phyloP scores from a whole-genome alignment of 2,329 filamentous ascomycete species.

The Harringtonia aguacate region DNA sequence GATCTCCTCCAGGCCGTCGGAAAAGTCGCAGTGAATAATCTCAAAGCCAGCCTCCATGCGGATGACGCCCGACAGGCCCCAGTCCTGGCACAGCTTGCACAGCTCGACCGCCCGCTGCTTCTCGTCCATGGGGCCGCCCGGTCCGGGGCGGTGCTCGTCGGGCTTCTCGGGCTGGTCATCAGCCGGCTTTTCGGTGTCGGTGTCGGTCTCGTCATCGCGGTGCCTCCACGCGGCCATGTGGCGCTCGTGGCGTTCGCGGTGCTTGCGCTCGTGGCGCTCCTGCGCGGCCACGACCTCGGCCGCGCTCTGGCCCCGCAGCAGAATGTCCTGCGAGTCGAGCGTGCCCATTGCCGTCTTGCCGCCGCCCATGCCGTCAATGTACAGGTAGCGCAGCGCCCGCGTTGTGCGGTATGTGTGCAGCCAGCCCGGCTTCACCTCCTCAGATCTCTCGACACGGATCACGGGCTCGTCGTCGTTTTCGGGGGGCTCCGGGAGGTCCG shows the following conservation, averaged over 20 bases:
- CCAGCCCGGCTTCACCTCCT: too few relatives aligned
- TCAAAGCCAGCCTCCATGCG: slow-evolving; percentile 5
- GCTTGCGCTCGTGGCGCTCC: too few relatives aligned
- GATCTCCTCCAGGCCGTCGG: slow-evolving; percentile 2
- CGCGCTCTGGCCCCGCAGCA: slow-evolving; percentile 19
- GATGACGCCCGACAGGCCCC: slow-evolving; percentile 3
- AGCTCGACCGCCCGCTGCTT: slow-evolving; percentile 1
- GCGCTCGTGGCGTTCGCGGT: too few relatives aligned
- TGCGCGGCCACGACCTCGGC: not conserved
- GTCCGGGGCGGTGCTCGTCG: not conserved
- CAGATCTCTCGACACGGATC: too few relatives aligned
- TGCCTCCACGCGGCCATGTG: too few relatives aligned
- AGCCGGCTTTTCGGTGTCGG: too few relatives aligned
- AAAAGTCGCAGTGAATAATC: slow-evolving; percentile 6
- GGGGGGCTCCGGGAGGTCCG: not conserved
- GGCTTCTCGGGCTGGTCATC: too few relatives aligned
- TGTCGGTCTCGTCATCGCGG: too few relatives aligned
- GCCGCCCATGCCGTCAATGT: slow-evolving; percentile 43
- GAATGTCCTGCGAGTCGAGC: slow-evolving; percentile 53
- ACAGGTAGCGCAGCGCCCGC: slow-evolving; percentile 48
- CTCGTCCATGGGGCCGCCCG: not conserved
- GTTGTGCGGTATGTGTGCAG: slow-evolving; percentile 55
- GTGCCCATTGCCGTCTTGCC: slow-evolving; percentile 46
- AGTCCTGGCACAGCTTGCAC: not conserved
- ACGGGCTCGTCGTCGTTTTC: slow-evolving; percentile 18